phyloP scores from a whole-genome alignment of 129 eudicot genomes.

The Lactuca sativa region DNA sequence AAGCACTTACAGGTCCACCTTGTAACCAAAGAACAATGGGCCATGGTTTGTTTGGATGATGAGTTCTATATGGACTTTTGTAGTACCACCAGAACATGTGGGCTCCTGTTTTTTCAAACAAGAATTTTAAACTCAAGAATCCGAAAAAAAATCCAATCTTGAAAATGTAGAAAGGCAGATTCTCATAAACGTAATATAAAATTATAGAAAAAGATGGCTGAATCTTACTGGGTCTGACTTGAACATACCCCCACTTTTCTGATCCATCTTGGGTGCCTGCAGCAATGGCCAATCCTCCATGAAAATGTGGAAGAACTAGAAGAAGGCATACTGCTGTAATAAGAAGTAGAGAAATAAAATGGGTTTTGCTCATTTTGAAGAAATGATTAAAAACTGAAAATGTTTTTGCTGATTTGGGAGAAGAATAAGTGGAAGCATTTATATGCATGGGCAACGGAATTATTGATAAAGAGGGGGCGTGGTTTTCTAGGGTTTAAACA shows the following conservation, averaged over 20 bases:
- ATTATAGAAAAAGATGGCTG: neutral
- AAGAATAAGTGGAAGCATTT: neutral
- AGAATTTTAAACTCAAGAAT: constrained; percentile 7
- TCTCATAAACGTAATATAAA: neutral
- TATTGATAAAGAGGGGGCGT: constrained; percentile 23
- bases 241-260: constrained; percentile 58
- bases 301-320: constrained; percentile 22
- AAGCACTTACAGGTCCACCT: constrained; percentile 64
- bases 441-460: constrained; percentile 29
- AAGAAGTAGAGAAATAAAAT: constrained; percentile 11
- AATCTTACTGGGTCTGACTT: constrained; percentile 51
- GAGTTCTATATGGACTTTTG: constrained; percentile 49
- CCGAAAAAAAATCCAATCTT: constrained; percentile 14
- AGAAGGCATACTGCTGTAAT: constrained; percentile 16
- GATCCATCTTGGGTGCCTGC: constrained; percentile 41
- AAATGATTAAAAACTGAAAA: neutral
- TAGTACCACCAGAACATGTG: constrained; percentile 70
- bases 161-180: neutral
- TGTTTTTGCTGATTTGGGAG: neutral
- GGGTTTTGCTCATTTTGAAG: constrained; percentile 22
- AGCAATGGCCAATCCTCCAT: constrained; percentile 34
- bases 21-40: constrained; percentile 60
- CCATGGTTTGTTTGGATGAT: constrained; percentile 60
- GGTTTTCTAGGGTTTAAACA: constrained; percentile 31
- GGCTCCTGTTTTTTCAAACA: constrained; percentile 42